A percentile compares a stretch with the other conserved stretches of the same genome.
Evolutionary conservation across 2,329 filamentous ascomycete species (phyloP).

Genomic region (Fusarium dlaminii): DNA sequence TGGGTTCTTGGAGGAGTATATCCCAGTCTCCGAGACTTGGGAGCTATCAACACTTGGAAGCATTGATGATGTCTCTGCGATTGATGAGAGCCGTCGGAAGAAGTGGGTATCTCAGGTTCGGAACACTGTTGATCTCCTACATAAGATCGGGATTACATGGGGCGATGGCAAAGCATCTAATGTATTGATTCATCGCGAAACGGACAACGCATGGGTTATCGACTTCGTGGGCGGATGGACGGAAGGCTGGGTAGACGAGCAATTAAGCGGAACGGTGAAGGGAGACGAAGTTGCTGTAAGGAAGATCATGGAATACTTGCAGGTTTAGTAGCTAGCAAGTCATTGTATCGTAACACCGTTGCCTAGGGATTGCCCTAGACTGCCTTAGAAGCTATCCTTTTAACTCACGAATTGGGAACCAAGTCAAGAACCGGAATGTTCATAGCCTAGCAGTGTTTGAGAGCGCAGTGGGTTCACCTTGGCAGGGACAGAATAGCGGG

Average conservation of each 20-base stretch:
- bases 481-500: not conserved
- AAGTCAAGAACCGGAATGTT: too few species aligned
- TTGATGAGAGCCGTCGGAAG: not conserved
- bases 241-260: not conserved
- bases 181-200: not conserved
- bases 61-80: not conserved
- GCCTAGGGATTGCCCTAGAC: too few species aligned
- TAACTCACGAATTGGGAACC: too few species aligned
- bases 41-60: not conserved
- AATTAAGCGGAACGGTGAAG: not conserved
- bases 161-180: not conserved
- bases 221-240: not conserved
- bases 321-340: not conserved
- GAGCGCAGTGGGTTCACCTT: too few species aligned
- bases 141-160: not conserved
- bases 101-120: not conserved
- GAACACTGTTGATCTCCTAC: not conserved
- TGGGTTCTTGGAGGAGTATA: not conserved
- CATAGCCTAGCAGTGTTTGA: too few species aligned
- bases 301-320: not conserved
- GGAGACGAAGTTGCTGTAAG: not conserved
- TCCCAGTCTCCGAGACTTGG: not conserved
- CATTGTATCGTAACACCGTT: not conserved
- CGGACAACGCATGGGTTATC: not conserved
- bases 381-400: too few species aligned